Conservation (phyloP, 306 rosid genomes). For the Bauhinia variegata region DNA sequence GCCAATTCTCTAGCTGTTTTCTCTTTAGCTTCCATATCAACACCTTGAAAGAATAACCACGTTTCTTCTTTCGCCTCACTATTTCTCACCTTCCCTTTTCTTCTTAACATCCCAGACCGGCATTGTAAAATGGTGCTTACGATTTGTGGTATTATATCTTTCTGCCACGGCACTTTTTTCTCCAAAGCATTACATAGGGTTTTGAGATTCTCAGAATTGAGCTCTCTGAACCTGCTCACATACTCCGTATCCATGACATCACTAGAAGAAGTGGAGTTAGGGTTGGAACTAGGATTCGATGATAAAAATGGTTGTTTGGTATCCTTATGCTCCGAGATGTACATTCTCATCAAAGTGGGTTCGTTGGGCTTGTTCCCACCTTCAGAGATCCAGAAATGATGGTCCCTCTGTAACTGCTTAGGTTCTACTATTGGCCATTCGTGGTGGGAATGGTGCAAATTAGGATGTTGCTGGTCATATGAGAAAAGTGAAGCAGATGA, state of each 20-base stretch:
- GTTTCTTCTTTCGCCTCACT: constrained; percentile 74
- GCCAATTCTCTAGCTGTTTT: constrained; percentile 79
- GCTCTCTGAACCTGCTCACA: constrained; percentile 60
- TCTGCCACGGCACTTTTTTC: constrained; percentile 81
- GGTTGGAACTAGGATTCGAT: constrained; percentile 58
- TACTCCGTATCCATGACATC: constrained; percentile 71
- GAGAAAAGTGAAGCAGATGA: constrained; percentile 75
- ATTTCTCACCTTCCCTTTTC: constrained; percentile 54
- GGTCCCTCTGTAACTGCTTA: constrained; percentile 36
- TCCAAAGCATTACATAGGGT: constrained; percentile 74
- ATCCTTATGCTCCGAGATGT: constrained; percentile 48
- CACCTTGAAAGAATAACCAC: constrained; percentile 90
- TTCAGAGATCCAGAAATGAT: constrained; percentile 51
- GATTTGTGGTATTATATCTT: constrained; percentile 66
- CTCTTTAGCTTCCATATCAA: constrained; percentile 67
- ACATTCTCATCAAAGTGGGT: constrained; percentile 57
- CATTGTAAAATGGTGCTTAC: constrained; percentile 74
- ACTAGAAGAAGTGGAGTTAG: constrained; percentile 68
- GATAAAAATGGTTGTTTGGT: constrained; percentile 43
- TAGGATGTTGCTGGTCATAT: constrained; percentile 55
- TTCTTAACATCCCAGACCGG: constrained; percentile 69
- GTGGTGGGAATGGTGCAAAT: constrained; percentile 29
- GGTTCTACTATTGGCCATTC: constrained; percentile 34
- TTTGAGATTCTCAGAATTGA: constrained; percentile 65
- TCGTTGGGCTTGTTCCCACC: constrained; percentile 35